Percentiles rank a stretch among this genome's conserved stretches.
phyloP scores from a whole-genome alignment of 2,329 filamentous ascomycete species.

The Plenodomus lindquistii region DNA sequence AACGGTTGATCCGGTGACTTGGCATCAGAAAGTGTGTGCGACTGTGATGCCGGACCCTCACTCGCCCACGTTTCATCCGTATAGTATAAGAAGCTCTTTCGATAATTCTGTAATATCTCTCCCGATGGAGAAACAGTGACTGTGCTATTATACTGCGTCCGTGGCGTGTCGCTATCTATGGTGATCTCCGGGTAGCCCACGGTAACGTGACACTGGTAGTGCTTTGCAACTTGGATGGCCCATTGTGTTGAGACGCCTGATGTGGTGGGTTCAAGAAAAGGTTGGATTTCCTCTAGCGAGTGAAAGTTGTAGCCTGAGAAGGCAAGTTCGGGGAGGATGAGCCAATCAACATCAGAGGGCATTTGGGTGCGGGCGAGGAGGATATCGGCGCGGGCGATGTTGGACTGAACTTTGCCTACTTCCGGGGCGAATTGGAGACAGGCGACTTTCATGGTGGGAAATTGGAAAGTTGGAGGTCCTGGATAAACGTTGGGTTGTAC shows the following conservation, averaged over 20 bases:
- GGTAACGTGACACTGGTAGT: constrained; percentile 68
- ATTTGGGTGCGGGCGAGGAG: constrained; percentile 59
- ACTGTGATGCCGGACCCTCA: constrained; percentile 49
- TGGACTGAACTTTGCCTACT: constrained; percentile 71
- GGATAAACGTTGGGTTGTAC: not conserved
- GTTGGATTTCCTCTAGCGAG: constrained; percentile 67
- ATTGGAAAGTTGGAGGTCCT: not conserved
- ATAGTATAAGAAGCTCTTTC: constrained; percentile 68
- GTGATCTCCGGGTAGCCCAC: constrained; percentile 72
- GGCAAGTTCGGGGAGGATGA: constrained; percentile 76
- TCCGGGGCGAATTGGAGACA: constrained; percentile 74
- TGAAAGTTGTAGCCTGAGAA: constrained; percentile 83
- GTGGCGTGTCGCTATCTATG: not conserved
- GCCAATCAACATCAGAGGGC: constrained; percentile 60
- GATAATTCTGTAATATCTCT: constrained; percentile 61
- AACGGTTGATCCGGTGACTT: constrained; percentile 36
- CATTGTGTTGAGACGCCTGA: constrained; percentile 71
- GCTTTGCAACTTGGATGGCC: constrained; percentile 68
- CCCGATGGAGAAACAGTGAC: constrained; percentile 61
- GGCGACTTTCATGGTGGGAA: constrained; percentile 63
- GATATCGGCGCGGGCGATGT: constrained; percentile 68
- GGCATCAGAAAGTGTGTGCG: constrained; percentile 22
- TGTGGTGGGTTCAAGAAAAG: constrained; percentile 68
- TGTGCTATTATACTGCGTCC: constrained; percentile 61
- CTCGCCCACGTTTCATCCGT: constrained; percentile 68